Conservation (phyloP, 495 filamentous ascomycete species). For the Apodospora peruviana region DNA sequence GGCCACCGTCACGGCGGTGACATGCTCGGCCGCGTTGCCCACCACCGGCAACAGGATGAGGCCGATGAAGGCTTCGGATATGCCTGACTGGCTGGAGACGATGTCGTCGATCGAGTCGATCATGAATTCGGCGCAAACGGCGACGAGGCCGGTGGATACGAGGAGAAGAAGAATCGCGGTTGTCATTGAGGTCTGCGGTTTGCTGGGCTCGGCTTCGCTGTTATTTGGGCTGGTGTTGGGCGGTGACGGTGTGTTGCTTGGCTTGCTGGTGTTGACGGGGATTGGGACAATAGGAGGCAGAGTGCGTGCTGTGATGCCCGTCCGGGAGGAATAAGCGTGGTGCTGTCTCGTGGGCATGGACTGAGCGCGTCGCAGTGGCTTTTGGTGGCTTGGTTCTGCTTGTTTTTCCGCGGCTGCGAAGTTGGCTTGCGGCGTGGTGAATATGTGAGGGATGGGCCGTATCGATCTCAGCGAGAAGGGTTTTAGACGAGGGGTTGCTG, state of each 20-base stretch:
- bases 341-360: constrained; percentile 33
- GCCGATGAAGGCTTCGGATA: constrained; percentile 74
- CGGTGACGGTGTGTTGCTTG: neutral
- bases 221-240: constrained; percentile 5
- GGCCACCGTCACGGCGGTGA: constrained; percentile 77
- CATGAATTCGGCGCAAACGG: constrained; percentile 78
- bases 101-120: constrained; percentile 69
- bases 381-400: constrained; percentile 7
- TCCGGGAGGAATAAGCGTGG: neutral
- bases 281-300: constrained; percentile 17
- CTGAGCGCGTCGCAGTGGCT: constrained; percentile 28
- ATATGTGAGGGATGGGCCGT: constrained; percentile 53
- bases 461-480: constrained; percentile 48
- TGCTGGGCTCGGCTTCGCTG: constrained; percentile 19
- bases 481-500: constrained; percentile 11
- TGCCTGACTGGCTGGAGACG: constrained; percentile 46
- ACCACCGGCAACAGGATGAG: constrained; percentile 84
- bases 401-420: neutral
- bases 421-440: constrained; percentile 23
- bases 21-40: constrained; percentile 83
- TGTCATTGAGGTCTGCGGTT: constrained; percentile 55
- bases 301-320: constrained; percentile 20
- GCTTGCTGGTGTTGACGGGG: neutral
- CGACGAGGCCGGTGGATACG: constrained; percentile 70
- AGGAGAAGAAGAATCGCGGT: constrained; percentile 66